Percentiles rank a stretch among this genome's conserved stretches.
Conservation (phyloP, 2,329 filamentous ascomycete species). For the Aspergillus texensis region DNA sequence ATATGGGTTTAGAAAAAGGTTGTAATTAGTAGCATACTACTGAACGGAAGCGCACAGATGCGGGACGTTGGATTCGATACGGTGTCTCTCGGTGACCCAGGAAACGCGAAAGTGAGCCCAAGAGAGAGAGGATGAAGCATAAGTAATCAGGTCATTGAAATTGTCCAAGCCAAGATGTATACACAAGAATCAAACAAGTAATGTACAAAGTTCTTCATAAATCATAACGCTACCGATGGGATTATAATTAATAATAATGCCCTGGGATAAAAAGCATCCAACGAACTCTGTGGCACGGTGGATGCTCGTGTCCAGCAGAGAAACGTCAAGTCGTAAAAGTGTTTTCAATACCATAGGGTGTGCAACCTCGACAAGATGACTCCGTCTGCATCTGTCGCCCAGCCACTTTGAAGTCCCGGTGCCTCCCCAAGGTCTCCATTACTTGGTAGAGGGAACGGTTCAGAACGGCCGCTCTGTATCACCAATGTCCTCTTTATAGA, state of each 20-base stretch:
- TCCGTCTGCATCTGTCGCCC: neutral
- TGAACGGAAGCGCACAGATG: too few relatives aligned
- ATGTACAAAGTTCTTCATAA: slow-evolving; percentile 16
- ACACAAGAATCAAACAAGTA: slow-evolving; percentile 11
- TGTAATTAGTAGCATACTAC: too few relatives aligned
- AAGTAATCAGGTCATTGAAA: slow-evolving; percentile 3
- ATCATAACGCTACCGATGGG: slow-evolving; percentile 13
- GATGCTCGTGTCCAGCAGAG: neutral
- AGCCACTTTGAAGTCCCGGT: neutral
- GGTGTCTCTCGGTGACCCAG: too few relatives aligned
- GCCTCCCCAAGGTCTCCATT: slow-evolving; percentile 1
- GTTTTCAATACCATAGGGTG: neutral
- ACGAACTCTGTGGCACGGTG: neutral
- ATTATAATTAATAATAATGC: slow-evolving; percentile 14
- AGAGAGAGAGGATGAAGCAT: neutral
- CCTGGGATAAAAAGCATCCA: slow-evolving; percentile 5
- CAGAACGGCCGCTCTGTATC: neutral
- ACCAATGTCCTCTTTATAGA: neutral
- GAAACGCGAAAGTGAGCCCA: too few relatives aligned
- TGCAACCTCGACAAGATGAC: neutral
- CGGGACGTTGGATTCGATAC: too few relatives aligned
- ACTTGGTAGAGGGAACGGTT: neutral
- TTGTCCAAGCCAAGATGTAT: slow-evolving; percentile 1
- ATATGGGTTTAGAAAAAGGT: too few relatives aligned
- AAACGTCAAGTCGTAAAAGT: neutral